A percentile compares a stretch with the other conserved stretches of the same genome.
phyloP scores from a whole-genome alignment of 2,329 filamentous ascomycete species.

The Teratosphaeria gauchensis region DNA sequence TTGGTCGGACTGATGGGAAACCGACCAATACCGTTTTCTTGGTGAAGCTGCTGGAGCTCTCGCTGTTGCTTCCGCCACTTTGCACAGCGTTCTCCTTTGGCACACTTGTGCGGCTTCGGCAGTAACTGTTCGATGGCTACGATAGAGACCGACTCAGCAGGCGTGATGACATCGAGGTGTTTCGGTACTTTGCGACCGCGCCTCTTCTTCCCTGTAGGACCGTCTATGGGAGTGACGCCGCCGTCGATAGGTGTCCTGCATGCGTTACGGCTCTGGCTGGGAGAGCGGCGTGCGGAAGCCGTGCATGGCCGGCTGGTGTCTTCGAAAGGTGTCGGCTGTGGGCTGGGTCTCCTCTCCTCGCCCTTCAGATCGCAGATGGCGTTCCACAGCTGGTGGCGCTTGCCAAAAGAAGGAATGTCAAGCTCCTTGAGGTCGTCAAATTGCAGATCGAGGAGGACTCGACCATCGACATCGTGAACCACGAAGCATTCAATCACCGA shows the following conservation, averaged over 20 bases:
- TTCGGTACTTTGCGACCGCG: conserved; percentile 30
- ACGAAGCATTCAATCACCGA: conserved; percentile 74
- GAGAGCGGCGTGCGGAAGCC: conserved; percentile 16
- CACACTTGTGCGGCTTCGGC: conserved; percentile 73
- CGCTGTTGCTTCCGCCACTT: conserved; percentile 76
- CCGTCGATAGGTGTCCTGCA: conserved; percentile 16
- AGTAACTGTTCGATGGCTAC: conserved; percentile 85
- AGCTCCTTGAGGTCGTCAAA: conserved; percentile 80
- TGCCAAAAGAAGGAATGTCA: conserved; percentile 70
- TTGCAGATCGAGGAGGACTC: conserved; percentile 80
- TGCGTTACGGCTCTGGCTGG: conserved; percentile 12
- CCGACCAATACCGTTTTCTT: conserved; percentile 47
- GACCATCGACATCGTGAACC: conserved; percentile 83
- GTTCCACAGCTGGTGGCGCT: conserved; percentile 70
- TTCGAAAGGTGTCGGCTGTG: conserved; percentile 39
- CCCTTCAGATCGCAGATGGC: conserved; percentile 61
- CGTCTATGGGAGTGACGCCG: conserved; percentile 24
- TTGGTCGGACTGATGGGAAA: conserved; percentile 53
- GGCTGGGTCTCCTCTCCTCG: conserved; percentile 32
- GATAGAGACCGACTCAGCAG: conserved; percentile 77
- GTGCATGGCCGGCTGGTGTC: conserved; percentile 38
- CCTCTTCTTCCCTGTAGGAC: conserved; percentile 26
- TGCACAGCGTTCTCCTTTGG: conserved; percentile 74
- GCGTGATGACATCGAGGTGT: conserved; percentile 59
- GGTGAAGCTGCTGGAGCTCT: conserved; percentile 63